Base-by-base conservation (phyloP, 352 stramenopile genomes). In the Globisporangium takayamanum region DNA sequence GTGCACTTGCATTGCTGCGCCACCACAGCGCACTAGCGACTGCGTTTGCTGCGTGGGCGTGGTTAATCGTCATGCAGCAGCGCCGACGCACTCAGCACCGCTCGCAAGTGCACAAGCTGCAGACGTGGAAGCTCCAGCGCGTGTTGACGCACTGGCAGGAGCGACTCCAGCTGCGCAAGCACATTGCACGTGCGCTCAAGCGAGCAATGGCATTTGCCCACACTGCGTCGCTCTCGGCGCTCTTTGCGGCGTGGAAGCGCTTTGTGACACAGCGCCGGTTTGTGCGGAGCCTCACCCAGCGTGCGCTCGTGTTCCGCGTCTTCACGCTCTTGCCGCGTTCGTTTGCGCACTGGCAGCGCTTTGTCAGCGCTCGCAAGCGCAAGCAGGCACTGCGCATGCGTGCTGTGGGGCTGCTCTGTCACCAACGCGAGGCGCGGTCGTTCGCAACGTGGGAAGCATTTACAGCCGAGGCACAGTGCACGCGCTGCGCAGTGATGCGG, bases 291-390 rank as follows among this genome's bases (percentile, higher is more conserved):
- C 67, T 84, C 6, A 54, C 64, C 47, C 46, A 82, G 12, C 79
- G 79, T 18, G 78, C 78, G 2, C 4, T 51, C 10, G 72, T 70
- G 0, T 86, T 83, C 42, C 72, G 67, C 1, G 69, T 73, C 7
- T 76, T 81, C n/a, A 67, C 60, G 10, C 5, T 80, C 0, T 50
- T 84, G 1, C 72, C 72, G 0, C 49, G 56, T 15, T 57, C 63
- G 61, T 80, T 85, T 30, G n/a, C 42, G 2, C 50, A 41, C 0
- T 84, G 78, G 78, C 72, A 56, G 41, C 28, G 30, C 0, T 76
- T 62, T 33, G n/a, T 70, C 0, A 5, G 41, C 0, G 12, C 37
- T 2, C 55, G 65, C 26, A 60, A 59, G 2, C 59, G 55, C 4
- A 64, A 63, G 6, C 52, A 57, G 20, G 33, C 60, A 25, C 30